Percentiles rank a stretch among this genome's conserved stretches.
These are phyloP conservation scores for Pseudopithomyces chartarum DNA, from an alignment of 2,329 filamentous ascomycete genomes.

Conservation along the genomic window DNA sequence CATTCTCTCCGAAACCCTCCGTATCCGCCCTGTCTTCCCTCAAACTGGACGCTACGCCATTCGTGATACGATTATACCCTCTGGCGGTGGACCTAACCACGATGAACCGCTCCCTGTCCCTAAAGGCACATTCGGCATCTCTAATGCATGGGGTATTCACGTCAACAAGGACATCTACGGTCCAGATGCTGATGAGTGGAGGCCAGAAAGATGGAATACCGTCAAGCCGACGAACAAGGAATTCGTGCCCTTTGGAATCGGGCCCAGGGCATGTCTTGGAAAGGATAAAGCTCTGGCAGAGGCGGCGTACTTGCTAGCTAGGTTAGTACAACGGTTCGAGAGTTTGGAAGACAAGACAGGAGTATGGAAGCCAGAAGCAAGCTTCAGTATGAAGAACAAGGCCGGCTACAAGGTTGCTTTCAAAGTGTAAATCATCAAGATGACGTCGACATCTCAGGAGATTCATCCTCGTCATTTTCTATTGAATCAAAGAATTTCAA, in stretches of 20 bases:
- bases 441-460: no score
- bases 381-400: conserved; percentile 4
- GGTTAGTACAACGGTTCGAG: conserved; percentile 4
- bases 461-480: background rate
- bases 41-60: conserved; percentile 13
- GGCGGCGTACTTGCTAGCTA: conserved; percentile 8
- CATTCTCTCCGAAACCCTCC: conserved; percentile 13
- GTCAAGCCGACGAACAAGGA: conserved; percentile 1
- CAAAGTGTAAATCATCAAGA: background rate
- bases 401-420: conserved; percentile 2
- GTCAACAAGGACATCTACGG: conserved; percentile 26
- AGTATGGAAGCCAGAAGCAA: background rate
- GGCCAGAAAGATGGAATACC: conserved; percentile 6
- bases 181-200: conserved; percentile 17
- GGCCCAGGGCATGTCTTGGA: conserved; percentile 16
- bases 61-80: conserved; percentile 19
- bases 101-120: conserved; percentile 15
- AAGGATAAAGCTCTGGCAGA: conserved; percentile 11
- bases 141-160: conserved; percentile 52
- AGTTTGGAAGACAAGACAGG: background rate
- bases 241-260: conserved; percentile 7
- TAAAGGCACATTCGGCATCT: conserved; percentile 21
- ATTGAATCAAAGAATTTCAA: background rate
- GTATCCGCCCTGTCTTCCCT: conserved; percentile 22
- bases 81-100: conserved; percentile 17